These are phyloP conservation scores for Colletotrichum sp. DNA, from an alignment of 2,329 filamentous ascomycete species.

Conservation along the genomic window DNA sequence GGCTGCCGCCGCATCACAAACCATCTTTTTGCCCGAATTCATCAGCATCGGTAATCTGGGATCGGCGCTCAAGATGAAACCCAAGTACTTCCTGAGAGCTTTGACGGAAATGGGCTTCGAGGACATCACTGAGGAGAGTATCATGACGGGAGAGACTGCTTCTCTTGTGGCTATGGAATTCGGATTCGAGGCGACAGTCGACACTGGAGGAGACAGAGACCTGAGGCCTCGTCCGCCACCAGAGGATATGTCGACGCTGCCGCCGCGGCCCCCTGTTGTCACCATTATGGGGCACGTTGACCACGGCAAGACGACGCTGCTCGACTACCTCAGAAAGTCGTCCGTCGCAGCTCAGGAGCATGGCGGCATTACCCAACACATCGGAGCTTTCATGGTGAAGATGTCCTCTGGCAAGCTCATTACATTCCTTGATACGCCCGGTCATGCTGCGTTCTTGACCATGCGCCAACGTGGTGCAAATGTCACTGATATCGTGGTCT, in stretches of 20 bases:
- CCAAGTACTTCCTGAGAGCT: slow-evolving; percentile 74
- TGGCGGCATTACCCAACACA: slow-evolving; percentile 97
- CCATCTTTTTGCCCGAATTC: slow-evolving; percentile 84
- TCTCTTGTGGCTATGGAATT: slow-evolving; percentile 91
- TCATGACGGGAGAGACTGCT: slow-evolving; percentile 90
- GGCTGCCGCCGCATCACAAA: slow-evolving; percentile 39
- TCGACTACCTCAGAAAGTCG: slow-evolving; percentile 92
- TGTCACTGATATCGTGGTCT: slow-evolving; percentile 94
- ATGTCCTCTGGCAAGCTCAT: slow-evolving; percentile 88
- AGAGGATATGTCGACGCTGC: slow-evolving; percentile 71
- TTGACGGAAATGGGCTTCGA: slow-evolving; percentile 90
- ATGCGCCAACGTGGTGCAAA: slow-evolving; percentile 97
- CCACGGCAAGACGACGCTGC: slow-evolving; percentile 95
- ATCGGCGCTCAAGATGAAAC: slow-evolving; percentile 72
- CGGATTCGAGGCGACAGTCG: slow-evolving; percentile 84
- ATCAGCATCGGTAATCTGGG: slow-evolving; percentile 89
- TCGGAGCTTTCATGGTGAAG: slow-evolving; percentile 92
- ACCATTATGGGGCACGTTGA: slow-evolving; percentile 99
- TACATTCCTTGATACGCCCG: slow-evolving; percentile 96
- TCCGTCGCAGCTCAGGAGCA: slow-evolving; percentile 91
- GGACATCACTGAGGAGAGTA: slow-evolving; percentile 79
- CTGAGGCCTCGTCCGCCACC: slow-evolving; percentile 72
- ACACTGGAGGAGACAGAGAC: slow-evolving; percentile 70
- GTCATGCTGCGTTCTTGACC: slow-evolving; percentile 91
- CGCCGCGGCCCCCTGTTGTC: slow-evolving; percentile 85